Evolutionary conservation across 139 green algal genomes (phyloP), one percentile per base, ranked within the genome.

Genomic region (Asterochloris erici): DNA sequence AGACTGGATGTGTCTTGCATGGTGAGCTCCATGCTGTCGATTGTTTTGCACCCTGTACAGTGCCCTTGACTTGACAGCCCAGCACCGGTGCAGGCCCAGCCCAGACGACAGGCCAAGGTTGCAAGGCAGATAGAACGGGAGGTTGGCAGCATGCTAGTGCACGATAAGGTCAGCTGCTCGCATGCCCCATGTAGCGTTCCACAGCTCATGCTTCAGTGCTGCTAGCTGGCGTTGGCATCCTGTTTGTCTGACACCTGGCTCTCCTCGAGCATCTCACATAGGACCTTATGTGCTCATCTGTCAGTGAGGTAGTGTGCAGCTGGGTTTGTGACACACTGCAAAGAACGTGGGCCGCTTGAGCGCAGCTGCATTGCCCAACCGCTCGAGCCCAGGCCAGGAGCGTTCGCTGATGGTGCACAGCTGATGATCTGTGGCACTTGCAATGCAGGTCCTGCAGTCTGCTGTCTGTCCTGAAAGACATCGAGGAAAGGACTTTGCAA

Each of bases 41-140:
- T 10, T 54, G 38, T 54, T 2, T 54, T 54, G 27, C 21, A 11
- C 69, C 60, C 28, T 70, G 76, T 54, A 54, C 38, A 54, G 38
- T 54, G 38, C 38, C 38, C 38, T 54, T 54, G 11, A 69, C 29
- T 16, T 70, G 14, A 38, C 60, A 68, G 24, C 13, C 4, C 2
- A 60, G 23, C 60, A 60, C 26, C 29, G 21, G 11, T 84, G 69
- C 89, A 96, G 94, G 95, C 95, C 0, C 83, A 97, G 73, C 94
- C 94, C 0, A 87, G 96, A 28, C 87, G 96, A n/a, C 90, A 98
- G 19, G 92, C 93, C 14, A 91, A 90, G 68, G 96, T 99, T 10
- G 81, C 94, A 27, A 94, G 93, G 82, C 91, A 97, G 85, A 94
- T 99, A 63, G 93, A 97, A 82, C 85, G 96, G 0, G 95, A 99